Evolutionary conservation across 2,329 filamentous ascomycete species (phyloP), one percentile per base, ranked within the genome.

Genomic region (Hortaea sp.): DNA sequence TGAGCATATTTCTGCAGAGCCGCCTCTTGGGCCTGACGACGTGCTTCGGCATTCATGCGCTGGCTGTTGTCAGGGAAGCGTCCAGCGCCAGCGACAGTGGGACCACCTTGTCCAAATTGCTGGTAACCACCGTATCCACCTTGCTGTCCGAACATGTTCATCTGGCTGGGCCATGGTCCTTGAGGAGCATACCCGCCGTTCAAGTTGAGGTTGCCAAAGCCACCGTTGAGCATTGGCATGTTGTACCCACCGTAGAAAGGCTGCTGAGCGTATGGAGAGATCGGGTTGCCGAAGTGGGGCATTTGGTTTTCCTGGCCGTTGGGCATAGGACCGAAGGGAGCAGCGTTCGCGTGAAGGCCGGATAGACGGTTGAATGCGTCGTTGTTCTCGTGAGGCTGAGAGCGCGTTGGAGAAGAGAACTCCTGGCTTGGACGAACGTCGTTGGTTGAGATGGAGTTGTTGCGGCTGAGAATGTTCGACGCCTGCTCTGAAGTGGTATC

Each of bases 1-100:
- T 92, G 90, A 56, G 85, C 80, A 68, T 87, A 95, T 49, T 88
- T 85, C 58, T 84, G 50, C 69, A 66, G 71, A 77, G 82, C 82
- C 69, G 87, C 82, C 52, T 77, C 83, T 59, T 86, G 83, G 58
- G 84, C 77, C 63, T 82, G 76, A 54, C 85, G 85, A 53, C 85
- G 83, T 65, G 79, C 79, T 65, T 85, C 82, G 47, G 85, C 85
- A 49, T 85, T 80, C 49, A 85, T 82, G 55, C 82, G 77, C 63
- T 89, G 83, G 59, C 79, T 85, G 59, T 81, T 85, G 58, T 94
- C 87, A 44, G 82, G 79, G 49, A 78, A 75, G 44, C 79, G 79
- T 49, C 63, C 62, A 39, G 64, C 59, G 49, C 63, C 62, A 34
- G 63, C 56, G 27, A 44, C 51, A 37, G 56, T 51, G 34, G 59